Evolutionary conservation across 257 asterid species (phyloP).

Genomic region (Salvia miltiorrhiza): DNA sequence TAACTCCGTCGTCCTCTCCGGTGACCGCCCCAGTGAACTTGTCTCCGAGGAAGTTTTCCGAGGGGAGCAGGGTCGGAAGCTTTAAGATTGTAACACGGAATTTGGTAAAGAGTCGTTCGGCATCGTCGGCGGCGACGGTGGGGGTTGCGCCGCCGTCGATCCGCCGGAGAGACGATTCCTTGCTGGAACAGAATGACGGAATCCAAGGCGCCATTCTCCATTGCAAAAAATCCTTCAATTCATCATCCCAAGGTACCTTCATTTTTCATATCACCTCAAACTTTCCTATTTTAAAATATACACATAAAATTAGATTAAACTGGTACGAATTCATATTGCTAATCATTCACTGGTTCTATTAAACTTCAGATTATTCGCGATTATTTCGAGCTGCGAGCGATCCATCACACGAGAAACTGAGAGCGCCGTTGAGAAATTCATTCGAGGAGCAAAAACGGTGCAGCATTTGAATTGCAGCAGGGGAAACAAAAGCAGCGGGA

Average conservation of each 20-base stretch:
- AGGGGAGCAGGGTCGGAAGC: slow-evolving; percentile 47
- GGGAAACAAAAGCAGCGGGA: slow-evolving; percentile 18
- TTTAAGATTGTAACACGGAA: slow-evolving; percentile 52
- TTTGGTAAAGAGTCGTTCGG: slow-evolving; percentile 63
- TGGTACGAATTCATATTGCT: not conserved
- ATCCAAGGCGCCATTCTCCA: slow-evolving; percentile 61
- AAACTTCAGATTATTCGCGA: slow-evolving; percentile 33
- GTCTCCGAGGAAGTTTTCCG: slow-evolving; percentile 46
- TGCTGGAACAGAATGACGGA: slow-evolving; percentile 63
- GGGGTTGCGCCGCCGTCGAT: slow-evolving; percentile 33
- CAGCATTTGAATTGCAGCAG: slow-evolving; percentile 45
- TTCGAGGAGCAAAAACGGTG: slow-evolving; percentile 45
- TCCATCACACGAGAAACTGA: slow-evolving; percentile 21
- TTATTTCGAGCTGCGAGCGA: slow-evolving; percentile 32
- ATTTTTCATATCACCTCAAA: not conserved
- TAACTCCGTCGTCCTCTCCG: slow-evolving; percentile 57
- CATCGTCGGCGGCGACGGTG: slow-evolving; percentile 42
- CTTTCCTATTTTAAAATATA: too few relatives aligned
- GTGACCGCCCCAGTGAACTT: slow-evolving; percentile 32
- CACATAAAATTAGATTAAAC: not conserved
- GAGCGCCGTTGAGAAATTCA: slow-evolving; percentile 24
- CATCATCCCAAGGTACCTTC: slow-evolving; percentile 35
- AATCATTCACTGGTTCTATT: not conserved
- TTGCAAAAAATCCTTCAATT: slow-evolving; percentile 45
- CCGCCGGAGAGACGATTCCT: slow-evolving; percentile 65